These are phyloP conservation scores for Trypanosoma cruzi DNA, from an alignment of 208 protist genomes.

Conservation along the genomic window DNA sequence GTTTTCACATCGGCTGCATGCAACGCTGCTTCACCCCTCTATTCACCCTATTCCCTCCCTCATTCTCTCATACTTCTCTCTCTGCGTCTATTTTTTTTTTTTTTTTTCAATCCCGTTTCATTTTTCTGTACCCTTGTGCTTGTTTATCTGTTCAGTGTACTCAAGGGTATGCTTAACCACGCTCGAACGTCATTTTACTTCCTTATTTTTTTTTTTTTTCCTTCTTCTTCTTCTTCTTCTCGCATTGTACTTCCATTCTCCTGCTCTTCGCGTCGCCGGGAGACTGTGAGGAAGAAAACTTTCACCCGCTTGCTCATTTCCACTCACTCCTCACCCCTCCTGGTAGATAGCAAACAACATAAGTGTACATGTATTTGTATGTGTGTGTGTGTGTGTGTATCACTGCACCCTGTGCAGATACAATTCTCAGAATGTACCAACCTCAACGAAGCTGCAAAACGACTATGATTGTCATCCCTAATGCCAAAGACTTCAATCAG, in stretches of 20 bases:
- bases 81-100: slow-evolving; percentile 12
- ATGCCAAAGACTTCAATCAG: slow-evolving; percentile 1
- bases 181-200: not conserved
- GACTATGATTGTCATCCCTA: not conserved
- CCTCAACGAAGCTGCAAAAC: not conserved
- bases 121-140: slow-evolving; percentile 9
- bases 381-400: no score
- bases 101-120: slow-evolving; percentile 11
- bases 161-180: no score
- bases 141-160: slow-evolving; percentile 13
- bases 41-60: not conserved
- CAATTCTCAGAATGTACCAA: not conserved
- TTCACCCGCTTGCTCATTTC: no score
- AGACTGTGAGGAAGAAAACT: no score
- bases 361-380: no score
- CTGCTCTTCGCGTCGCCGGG: no score
- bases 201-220: slow-evolving; percentile 12
- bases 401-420: no score
- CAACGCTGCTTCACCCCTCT: not conserved
- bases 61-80: not conserved
- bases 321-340: no score
- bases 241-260: no score
- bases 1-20: not conserved
- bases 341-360: no score
- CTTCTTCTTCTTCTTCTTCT: no score